phyloP scores from a whole-genome alignment of 2,329 filamentous ascomycete species.

The Nemania diffusa region DNA sequence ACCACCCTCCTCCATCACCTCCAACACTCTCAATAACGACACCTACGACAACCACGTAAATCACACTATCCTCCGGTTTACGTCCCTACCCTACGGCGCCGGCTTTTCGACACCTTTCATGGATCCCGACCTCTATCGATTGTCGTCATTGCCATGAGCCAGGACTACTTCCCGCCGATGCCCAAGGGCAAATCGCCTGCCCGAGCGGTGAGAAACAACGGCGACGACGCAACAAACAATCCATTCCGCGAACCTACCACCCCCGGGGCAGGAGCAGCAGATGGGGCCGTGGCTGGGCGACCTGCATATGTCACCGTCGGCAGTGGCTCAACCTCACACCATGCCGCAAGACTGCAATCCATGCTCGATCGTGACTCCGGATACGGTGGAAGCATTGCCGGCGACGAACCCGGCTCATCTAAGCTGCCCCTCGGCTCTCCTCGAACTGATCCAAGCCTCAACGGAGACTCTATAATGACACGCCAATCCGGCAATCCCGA shows the following conservation, averaged over 20 bases:
- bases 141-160: slow-evolving; percentile 62
- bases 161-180: slow-evolving; percentile 60
- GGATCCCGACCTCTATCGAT: slow-evolving; percentile 39
- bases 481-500: slow-evolving; percentile 60
- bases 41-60: not conserved
- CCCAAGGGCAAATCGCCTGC: slow-evolving; percentile 58
- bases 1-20: slow-evolving; percentile 3
- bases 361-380: slow-evolving; percentile 90
- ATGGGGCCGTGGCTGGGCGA: slow-evolving; percentile 42
- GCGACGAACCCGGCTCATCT: slow-evolving; percentile 63
- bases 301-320: slow-evolving; percentile 91
- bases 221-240: slow-evolving; percentile 38
- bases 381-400: slow-evolving; percentile 77
- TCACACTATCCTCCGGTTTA: not conserved
- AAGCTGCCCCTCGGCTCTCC: slow-evolving; percentile 49
- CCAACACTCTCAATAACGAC: not conserved
- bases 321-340: slow-evolving; percentile 80
- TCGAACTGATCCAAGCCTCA: slow-evolving; percentile 57
- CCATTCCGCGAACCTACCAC: slow-evolving; percentile 17
- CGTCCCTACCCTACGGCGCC: not conserved
- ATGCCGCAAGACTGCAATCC: slow-evolving; percentile 81
- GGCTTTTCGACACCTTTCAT: slow-evolving; percentile 24
- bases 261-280: slow-evolving; percentile 36
- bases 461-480: slow-evolving; percentile 59
- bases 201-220: slow-evolving; percentile 29